Conservation (phyloP, 192 early-diverging fungal species). For the Jimgerdemannia flammicorona region DNA sequence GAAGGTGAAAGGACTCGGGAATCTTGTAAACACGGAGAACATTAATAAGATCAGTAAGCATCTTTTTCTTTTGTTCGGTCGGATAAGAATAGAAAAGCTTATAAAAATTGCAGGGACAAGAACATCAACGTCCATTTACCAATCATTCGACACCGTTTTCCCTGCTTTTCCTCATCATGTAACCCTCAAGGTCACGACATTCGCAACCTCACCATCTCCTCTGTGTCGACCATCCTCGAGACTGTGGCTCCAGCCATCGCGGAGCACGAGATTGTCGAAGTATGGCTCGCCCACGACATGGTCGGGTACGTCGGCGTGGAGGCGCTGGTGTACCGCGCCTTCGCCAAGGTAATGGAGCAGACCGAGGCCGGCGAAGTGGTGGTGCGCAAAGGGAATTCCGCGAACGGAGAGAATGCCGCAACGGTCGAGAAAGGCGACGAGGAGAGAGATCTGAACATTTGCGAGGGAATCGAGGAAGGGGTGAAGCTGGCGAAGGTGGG, state of each 20-base stretch:
- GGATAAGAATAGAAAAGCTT: too few species aligned
- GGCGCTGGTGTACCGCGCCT: slow-evolving; percentile 46
- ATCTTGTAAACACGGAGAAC: slow-evolving; percentile 50
- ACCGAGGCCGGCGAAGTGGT: slow-evolving; percentile 55
- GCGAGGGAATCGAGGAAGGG: slow-evolving; percentile 51
- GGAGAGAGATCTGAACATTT: slow-evolving; percentile 47
- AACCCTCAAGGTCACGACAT: slow-evolving; percentile 39
- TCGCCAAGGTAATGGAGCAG: slow-evolving; percentile 55
- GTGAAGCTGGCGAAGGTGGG: slow-evolving; percentile 47
- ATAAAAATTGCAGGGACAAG: too few species aligned
- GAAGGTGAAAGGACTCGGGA: slow-evolving; percentile 39
- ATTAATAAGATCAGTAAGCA: slow-evolving; percentile 53
- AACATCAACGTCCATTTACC: too few species aligned
- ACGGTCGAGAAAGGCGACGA: slow-evolving; percentile 17
- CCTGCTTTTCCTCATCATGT: background rate
- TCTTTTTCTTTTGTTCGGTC: background rate
- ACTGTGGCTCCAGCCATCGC: slow-evolving; percentile 57
- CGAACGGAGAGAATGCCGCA: background rate
- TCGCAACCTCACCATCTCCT: slow-evolving; percentile 39
- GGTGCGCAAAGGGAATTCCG: slow-evolving; percentile 35
- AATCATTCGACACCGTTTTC: background rate
- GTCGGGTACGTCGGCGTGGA: slow-evolving; percentile 53
- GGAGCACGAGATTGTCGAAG: slow-evolving; percentile 56
- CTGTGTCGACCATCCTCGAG: slow-evolving; percentile 46
- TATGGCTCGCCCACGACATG: slow-evolving; percentile 56